phyloP scores from a whole-genome alignment of 345 rosid genomes.

The Raphanus raphanistrum region DNA sequence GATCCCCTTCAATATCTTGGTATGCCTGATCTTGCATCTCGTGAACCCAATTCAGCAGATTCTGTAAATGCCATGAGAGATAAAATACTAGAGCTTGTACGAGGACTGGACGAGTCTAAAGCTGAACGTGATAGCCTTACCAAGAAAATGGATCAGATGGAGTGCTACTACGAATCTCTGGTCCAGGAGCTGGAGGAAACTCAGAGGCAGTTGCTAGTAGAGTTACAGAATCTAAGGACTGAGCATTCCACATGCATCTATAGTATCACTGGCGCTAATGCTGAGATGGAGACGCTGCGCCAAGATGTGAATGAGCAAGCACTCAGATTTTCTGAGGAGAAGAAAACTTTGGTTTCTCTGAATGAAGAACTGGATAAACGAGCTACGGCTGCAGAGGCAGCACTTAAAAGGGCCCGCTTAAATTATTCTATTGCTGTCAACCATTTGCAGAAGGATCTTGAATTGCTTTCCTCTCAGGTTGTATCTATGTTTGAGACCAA shows the following conservation, averaged over 20 bases:
- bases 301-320: conserved; percentile 63
- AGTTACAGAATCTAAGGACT: conserved; percentile 85
- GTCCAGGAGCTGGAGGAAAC: conserved; percentile 98
- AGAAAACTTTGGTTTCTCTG: conserved; percentile 55
- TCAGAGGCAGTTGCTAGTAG: conserved; percentile 87
- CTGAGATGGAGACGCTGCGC: conserved; percentile 78
- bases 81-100: conserved; percentile 78
- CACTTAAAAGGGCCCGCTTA: conserved; percentile 92
- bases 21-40: conserved; percentile 58
- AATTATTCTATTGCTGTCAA: conserved; percentile 93
- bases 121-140: conserved; percentile 79
- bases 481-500: conserved; percentile 86
- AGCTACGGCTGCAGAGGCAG: conserved; percentile 75
- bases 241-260: conserved; percentile 83
- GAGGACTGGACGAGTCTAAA: conserved; percentile 87
- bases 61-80: conserved; percentile 61
- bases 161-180: conserved; percentile 91
- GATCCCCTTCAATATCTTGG: conserved; percentile 71
- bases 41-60: conserved; percentile 57
- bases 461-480: conserved; percentile 86
- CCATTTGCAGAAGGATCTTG: conserved; percentile 95
- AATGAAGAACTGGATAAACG: conserved; percentile 82
- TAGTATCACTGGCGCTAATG: conserved; percentile 66
- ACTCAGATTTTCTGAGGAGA: conserved; percentile 65
- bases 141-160: conserved; percentile 98